Evolutionary conservation across 1,139 yeast species (phyloP).

Genomic region (Pichia sp.): DNA sequence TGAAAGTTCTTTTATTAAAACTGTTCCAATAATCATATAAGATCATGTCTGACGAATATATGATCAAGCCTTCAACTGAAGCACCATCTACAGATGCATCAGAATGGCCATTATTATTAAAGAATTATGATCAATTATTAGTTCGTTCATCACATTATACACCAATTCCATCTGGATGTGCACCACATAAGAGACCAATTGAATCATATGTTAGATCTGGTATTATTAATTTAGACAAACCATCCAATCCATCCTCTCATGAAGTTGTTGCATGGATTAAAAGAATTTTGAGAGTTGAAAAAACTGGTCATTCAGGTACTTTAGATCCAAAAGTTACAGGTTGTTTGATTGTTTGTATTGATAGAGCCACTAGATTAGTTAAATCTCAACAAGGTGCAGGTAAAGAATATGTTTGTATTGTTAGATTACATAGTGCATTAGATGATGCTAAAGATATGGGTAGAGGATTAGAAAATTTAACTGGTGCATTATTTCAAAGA

Average conservation of each 20-base stretch:
- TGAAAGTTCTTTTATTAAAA: not conserved
- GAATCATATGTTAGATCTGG: conserved; percentile 88
- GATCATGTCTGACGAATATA: conserved; percentile 30
- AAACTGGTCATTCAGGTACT: conserved; percentile 99
- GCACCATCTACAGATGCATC: conserved; percentile 81
- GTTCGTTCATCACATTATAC: conserved; percentile 97
- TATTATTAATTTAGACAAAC: conserved; percentile 94
- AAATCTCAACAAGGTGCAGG: conserved; percentile 99
- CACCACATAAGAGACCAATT: conserved; percentile 91
- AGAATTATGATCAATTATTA: conserved; percentile 86
- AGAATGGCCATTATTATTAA: conserved; percentile 91
- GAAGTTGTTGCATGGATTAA: conserved; percentile 99
- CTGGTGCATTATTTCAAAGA: conserved; percentile 98
- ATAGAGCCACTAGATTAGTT: conserved; percentile 95
- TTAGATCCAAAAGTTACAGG: conserved; percentile 98
- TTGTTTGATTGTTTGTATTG: conserved; percentile 95
- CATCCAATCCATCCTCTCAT: conserved; percentile 95
- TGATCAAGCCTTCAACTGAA: conserved; percentile 85
- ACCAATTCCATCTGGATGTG: conserved; percentile 91
- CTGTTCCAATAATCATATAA: not conserved
- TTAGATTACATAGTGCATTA: conserved; percentile 87
- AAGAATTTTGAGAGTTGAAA: conserved; percentile 89
- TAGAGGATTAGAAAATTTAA: conserved; percentile 83
- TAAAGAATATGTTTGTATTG: conserved; percentile 97
- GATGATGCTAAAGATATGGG: conserved; percentile 87